Conservation (phyloP, 2,329 filamentous ascomycete species). For the Fusarium guadeloupense region DNA sequence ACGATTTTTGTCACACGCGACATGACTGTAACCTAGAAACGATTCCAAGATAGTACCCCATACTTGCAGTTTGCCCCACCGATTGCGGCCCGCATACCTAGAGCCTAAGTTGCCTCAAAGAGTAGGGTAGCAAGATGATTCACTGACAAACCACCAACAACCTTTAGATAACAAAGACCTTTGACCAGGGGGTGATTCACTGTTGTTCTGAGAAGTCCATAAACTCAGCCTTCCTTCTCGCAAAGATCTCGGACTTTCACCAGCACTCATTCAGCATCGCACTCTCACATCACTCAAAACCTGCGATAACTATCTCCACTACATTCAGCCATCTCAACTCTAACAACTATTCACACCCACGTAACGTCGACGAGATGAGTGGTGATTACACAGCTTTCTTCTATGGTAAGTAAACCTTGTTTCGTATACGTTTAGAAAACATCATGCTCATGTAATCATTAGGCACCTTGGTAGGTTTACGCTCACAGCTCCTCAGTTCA, state of each 20-base stretch:
- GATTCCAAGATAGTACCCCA: not conserved
- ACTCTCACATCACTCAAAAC: not conserved
- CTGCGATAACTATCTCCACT: not conserved
- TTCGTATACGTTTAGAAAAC: too few relatives aligned
- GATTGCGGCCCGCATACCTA: not conserved
- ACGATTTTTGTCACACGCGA: not conserved
- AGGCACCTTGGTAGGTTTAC: slow-evolving; percentile 49
- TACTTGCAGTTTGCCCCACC: slow-evolving; percentile 21
- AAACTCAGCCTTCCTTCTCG: not conserved
- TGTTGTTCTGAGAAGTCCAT: not conserved
- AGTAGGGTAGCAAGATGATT: slow-evolving; percentile 29
- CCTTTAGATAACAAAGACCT: not conserved
- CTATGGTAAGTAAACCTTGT: slow-evolving; percentile 58
- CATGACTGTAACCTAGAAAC: not conserved
- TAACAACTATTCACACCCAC: not conserved
- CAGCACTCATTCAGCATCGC: not conserved
- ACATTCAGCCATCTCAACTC: not conserved
- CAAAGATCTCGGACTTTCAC: not conserved
- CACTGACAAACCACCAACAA: not conserved
- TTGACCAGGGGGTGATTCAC: not conserved
- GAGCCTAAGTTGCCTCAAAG: not conserved
- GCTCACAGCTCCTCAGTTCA: not conserved
- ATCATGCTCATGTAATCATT: not conserved
- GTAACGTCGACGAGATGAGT: slow-evolving; percentile 47
- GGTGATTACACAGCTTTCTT: slow-evolving; percentile 62